These are phyloP conservation scores for Vitis hybrid DNA, from an alignment of 177 flowering plant genomes.

Conservation along the genomic window DNA sequence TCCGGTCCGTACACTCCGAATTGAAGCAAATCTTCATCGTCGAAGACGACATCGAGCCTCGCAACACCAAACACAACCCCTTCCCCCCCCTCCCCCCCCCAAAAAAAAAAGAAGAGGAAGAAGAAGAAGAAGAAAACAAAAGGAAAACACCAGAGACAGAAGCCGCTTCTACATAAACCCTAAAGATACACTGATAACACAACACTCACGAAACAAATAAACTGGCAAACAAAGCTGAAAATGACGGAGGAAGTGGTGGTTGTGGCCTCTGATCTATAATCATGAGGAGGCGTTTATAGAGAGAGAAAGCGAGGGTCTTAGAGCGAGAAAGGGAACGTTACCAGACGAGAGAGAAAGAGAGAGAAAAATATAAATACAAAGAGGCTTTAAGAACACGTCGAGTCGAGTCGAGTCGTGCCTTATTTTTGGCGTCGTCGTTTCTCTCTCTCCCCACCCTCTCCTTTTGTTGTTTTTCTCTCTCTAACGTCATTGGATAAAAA, in stretches of 20 bases:
- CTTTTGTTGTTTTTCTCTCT: conserved; percentile 3
- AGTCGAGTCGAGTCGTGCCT: conserved; percentile 23
- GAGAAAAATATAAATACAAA: neutral
- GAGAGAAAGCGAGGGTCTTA: conserved; percentile 1
- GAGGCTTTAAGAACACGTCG: conserved; percentile 28
- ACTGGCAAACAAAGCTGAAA: neutral
- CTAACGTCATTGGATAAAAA: conserved; percentile 4
- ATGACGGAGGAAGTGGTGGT: neutral
- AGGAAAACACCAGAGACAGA: neutral
- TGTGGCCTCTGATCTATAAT: conserved; percentile 11
- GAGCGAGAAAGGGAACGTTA: neutral
- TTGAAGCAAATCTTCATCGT: conserved; percentile 57
- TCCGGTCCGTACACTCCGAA: conserved; percentile 50
- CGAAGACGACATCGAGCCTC: neutral
- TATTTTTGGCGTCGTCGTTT: conserved; percentile 21
- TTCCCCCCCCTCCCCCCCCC: no score
- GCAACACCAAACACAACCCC: no score
- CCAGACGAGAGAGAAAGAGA: neutral
- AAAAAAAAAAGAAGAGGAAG: no score
- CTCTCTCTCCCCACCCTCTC: neutral
- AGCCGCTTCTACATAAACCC: conserved; percentile 5
- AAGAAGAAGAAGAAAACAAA: neutral
- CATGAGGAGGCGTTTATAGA: neutral
- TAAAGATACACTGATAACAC: conserved; percentile 2
- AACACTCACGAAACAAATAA: neutral